phyloP scores from a whole-genome alignment of 371 early-diverging fungal genomes.

The Blyttiomyces sp. region DNA sequence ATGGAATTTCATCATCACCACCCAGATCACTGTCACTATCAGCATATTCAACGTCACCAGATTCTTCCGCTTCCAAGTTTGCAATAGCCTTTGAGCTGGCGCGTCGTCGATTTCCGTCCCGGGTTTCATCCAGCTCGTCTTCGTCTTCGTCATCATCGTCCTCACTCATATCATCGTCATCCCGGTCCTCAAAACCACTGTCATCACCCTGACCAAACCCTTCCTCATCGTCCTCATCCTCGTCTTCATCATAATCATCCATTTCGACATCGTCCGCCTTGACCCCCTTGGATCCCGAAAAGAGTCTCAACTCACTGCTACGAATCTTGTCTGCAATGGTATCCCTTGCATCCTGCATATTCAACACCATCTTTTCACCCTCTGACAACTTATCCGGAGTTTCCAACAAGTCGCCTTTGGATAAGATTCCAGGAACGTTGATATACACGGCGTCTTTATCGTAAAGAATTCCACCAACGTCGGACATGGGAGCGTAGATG shows the following conservation, averaged over 20 bases:
- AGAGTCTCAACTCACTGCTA: conserved; percentile 75
- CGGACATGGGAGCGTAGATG: conserved; percentile 97
- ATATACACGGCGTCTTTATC: conserved; percentile 98
- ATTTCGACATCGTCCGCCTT: conserved; percentile 47
- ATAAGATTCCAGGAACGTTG: conserved; percentile 84
- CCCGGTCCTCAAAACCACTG: conserved; percentile 18
- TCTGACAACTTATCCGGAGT: conserved; percentile 46
- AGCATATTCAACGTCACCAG: conserved; percentile 58
- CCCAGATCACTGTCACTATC: conserved; percentile 71
- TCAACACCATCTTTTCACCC: conserved; percentile 89
- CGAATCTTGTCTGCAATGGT: conserved; percentile 78
- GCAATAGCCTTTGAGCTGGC: conserved; percentile 8
- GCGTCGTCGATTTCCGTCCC: conserved; percentile 11
- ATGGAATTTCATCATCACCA: conserved; percentile 13
- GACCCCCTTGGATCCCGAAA: conserved; percentile 72
- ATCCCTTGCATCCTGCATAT: conserved; percentile 78
- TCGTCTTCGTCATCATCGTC: conserved; percentile 52
- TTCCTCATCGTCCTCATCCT: conserved; percentile 44
- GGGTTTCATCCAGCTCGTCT: conserved; percentile 32
- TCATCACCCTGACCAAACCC: conserved; percentile 39
- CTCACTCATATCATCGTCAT: conserved; percentile 26
- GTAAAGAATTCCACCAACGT: conserved; percentile 95
- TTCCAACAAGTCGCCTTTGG: conserved; percentile 58
- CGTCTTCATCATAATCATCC: conserved; percentile 24
- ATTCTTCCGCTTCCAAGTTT: conserved; percentile 25